phyloP scores from a whole-genome alignment of 495 filamentous ascomycete genomes.

The Neurospora sp. region DNA sequence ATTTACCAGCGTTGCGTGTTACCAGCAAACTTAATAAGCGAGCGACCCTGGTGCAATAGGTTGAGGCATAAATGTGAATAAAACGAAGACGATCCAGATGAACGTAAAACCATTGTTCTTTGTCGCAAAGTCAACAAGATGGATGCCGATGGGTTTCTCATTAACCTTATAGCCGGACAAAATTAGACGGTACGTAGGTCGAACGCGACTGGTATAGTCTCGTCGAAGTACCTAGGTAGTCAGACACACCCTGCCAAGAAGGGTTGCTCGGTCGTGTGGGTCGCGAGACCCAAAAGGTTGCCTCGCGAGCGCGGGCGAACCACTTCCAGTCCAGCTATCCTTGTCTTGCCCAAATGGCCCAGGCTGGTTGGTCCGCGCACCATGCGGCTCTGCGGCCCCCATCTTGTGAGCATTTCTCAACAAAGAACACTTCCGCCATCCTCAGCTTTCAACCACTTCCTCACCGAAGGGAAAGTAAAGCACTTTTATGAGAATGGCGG shows the following conservation, averaged over 20 bases:
- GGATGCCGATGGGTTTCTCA: not conserved
- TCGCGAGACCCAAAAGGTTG: too few species aligned
- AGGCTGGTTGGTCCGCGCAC: not conserved
- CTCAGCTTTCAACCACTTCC: not conserved
- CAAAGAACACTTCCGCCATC: not conserved
- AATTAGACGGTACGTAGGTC: too few species aligned
- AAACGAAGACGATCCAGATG: not conserved
- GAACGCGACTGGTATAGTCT: too few species aligned
- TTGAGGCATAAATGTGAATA: not conserved
- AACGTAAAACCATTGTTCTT: too few species aligned
- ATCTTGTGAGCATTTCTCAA: not conserved
- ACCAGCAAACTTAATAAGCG: not conserved
- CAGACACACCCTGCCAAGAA: too few species aligned
- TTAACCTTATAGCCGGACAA: too few species aligned
- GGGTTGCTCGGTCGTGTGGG: too few species aligned
- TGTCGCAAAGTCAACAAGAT: too few species aligned
- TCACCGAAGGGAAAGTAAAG: not conserved
- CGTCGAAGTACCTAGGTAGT: too few species aligned
- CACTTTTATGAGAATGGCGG: not conserved
- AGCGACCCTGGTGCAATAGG: not conserved
- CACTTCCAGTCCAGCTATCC: too few species aligned
- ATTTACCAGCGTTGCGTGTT: not conserved
- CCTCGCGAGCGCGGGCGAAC: too few species aligned
- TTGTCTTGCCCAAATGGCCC: too few species aligned
- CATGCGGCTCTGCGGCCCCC: not conserved